Conservation (phyloP, 164 flowering plant species). For the Stephania cephalantha region DNA sequence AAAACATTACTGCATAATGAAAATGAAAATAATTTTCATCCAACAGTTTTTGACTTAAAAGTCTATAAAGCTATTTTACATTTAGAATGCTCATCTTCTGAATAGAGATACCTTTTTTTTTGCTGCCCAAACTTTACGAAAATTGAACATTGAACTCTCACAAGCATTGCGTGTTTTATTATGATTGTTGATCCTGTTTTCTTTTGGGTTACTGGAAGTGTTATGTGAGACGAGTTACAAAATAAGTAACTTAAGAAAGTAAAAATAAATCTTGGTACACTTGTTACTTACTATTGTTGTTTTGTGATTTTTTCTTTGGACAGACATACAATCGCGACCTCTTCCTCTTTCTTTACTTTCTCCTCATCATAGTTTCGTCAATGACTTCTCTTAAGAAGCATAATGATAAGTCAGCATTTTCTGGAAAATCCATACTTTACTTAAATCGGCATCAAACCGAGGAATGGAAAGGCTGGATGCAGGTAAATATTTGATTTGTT, state of each 20-base stretch:
- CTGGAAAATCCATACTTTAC: conserved; percentile 74
- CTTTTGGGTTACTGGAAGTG: neutral
- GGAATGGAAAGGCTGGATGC: conserved; percentile 99
- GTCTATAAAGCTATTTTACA: neutral
- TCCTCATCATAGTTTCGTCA: conserved; percentile 76
- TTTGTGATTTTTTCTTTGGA: conserved; percentile 22
- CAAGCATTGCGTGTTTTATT: neutral
- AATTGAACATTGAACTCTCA: neutral
- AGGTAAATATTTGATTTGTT: conserved; percentile 37
- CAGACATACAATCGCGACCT: conserved; percentile 96
- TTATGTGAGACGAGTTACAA: neutral
- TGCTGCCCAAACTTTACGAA: no score
- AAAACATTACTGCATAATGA: neutral
- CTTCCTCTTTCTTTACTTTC: conserved; percentile 75
- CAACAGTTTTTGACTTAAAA: neutral
- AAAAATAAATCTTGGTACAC: neutral
- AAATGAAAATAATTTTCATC: neutral
- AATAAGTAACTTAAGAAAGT: neutral
- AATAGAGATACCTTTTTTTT: neutral
- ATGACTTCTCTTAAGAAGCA: conserved; percentile 95
- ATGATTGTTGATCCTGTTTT: neutral
- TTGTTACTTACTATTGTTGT: neutral
- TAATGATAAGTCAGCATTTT: conserved; percentile 76
- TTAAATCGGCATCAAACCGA: conserved; percentile 98
- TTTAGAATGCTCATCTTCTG: neutral